phyloP scores from a whole-genome alignment of 176 grass and related monocot species.

The Rhynchospora breviuscula region DNA sequence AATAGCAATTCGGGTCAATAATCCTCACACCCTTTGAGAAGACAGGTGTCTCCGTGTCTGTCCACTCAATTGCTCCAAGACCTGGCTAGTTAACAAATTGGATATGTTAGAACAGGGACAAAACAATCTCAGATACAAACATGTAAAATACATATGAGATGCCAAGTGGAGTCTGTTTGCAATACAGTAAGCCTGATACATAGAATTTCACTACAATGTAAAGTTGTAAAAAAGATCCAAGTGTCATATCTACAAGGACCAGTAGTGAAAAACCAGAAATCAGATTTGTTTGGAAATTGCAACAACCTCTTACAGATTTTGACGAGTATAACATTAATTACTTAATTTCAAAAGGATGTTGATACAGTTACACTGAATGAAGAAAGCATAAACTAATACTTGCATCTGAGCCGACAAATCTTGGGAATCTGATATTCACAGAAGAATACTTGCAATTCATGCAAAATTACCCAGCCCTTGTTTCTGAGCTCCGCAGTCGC shows the following conservation, averaged over 20 bases:
- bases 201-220: neutral
- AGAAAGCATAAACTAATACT: neutral
- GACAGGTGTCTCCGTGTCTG: conserved; percentile 61
- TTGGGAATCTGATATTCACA: conserved; percentile 19
- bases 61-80: conserved; percentile 73
- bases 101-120: neutral
- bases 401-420: conserved; percentile 3
- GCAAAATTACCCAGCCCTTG: neutral
- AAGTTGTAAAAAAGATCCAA: neutral
- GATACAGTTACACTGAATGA: too few species aligned
- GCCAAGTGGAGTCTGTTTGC: neutral
- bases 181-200: neutral
- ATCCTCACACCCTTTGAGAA: conserved; percentile 51
- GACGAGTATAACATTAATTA: too few species aligned
- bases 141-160: neutral
- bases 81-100: conserved; percentile 28
- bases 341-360: too few species aligned
- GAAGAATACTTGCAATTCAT: neutral
- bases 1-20: too few species aligned
- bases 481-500: neutral
- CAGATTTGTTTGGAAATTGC: neutral
- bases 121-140: neutral
- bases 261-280: neutral
- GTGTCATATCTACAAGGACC: neutral
- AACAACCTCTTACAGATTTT: too few species aligned